These are phyloP conservation scores for Boletus pseudopeckii DNA, from an alignment of 768 basidiomycete species.

Conservation along the genomic window DNA sequence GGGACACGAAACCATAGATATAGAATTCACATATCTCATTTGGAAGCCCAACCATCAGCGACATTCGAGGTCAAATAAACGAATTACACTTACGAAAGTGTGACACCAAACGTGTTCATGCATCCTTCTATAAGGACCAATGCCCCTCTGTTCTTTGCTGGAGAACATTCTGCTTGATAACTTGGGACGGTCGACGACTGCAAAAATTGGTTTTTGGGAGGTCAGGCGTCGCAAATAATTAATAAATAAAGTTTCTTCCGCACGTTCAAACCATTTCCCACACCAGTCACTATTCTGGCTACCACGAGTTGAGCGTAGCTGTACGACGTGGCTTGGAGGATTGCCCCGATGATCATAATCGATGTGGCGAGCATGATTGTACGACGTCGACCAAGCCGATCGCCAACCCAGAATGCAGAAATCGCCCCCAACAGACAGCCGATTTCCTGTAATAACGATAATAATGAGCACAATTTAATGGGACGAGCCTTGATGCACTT, in stretches of 20 bases:
- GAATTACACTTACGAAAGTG: neutral
- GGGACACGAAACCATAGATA: neutral
- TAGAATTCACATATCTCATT: neutral
- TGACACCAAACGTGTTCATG: neutral
- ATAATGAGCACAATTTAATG: neutral
- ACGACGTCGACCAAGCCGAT: neutral
- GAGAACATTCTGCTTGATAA: neutral
- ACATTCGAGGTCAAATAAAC: neutral
- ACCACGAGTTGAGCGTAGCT: neutral
- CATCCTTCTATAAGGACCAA: neutral
- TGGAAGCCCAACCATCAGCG: neutral
- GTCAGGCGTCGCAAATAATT: neutral
- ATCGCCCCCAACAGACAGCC: neutral
- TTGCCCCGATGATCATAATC: neutral
- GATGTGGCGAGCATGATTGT: neutral
- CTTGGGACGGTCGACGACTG: neutral
- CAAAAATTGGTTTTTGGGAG: neutral
- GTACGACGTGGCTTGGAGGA: neutral
- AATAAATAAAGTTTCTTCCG: neutral
- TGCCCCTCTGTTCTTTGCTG: neutral
- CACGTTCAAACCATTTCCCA: neutral
- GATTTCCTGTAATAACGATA: neutral
- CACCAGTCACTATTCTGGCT: neutral
- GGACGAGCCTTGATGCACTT: neutral
- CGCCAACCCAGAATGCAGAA: neutral